Evolutionary conservation across 768 basidiomycete genomes (phyloP), one percentile per base, ranked within the genome.

Genomic region (Lentinus tigrinus): DNA sequence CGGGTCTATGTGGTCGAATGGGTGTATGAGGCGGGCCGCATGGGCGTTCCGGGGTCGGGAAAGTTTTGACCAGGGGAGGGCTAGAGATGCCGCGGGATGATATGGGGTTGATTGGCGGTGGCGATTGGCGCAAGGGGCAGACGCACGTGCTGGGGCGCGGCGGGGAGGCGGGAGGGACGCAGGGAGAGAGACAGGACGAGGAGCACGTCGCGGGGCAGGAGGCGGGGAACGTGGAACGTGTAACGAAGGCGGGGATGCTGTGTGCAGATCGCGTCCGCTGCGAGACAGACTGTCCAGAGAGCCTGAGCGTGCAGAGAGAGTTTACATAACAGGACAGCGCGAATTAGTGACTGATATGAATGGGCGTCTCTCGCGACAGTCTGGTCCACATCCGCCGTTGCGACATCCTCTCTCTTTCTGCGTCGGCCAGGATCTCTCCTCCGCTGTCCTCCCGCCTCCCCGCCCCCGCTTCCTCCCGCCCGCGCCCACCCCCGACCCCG

Each of bases 341-440:
- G 51, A 48, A 60, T 52, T 47, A 54, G 9, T 4, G n/a, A 47
- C 39, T 56, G 60, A 61, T 61, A 57, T 37, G 60, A 47, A 21
- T 16, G 51, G 51, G 60, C 56, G 60, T 52, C 47, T 57, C 38
- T 14, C 3, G 27, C 44, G 36, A 47, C 50, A 46, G 27, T 37
- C 55, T 54, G 46, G 60, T 56, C 55, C 51, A 56, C 55, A 54
- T 57, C 60, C 60, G 60, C 59, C 19, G 31, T 14, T 11, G 38
- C 38, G 34, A 21, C 47, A 28, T 37, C 26, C 38, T 28, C 13
- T 48, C 49, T 31, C 31, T 31, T 11, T 31, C 31, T 31, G 31
- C 61, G 40, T 38, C 57, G 23, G 43, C 24, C 43, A 23, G 43
- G 31, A 34, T 37, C 47, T 51, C 52, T n/a, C 13, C 47, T 39